These are phyloP conservation scores for Solanum sejunctum DNA, from an alignment of 257 asterid genomes.

Conservation along the genomic window DNA sequence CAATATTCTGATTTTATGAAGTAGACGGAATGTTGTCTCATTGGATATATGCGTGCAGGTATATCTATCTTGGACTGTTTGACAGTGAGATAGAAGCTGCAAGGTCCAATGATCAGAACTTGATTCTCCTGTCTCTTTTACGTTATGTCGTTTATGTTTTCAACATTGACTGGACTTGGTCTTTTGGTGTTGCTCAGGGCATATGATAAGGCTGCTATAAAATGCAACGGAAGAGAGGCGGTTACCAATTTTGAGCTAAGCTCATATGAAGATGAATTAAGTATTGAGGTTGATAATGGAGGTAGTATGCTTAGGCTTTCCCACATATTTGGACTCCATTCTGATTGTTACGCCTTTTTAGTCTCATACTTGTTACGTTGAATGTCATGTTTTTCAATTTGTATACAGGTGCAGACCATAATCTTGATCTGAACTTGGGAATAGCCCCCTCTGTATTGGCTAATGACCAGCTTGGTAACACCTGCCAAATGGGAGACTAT, in stretches of 20 bases:
- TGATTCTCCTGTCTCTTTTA: neutral
- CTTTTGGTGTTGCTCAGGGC: constrained; percentile 44
- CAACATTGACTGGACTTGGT: neutral
- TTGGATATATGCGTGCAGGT: constrained; percentile 32
- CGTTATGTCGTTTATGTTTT: neutral
- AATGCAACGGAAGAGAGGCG: constrained; percentile 82
- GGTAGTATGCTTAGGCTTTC: constrained; percentile 19
- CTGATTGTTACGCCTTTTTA: neutral
- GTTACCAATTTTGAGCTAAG: constrained; percentile 80
- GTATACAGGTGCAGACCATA: constrained; percentile 27
- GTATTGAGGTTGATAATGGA: constrained; percentile 32
- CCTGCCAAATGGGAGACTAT: constrained; percentile 8
- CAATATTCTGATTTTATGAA: neutral
- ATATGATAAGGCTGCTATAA: constrained; percentile 87
- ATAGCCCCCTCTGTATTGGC: constrained; percentile 42
- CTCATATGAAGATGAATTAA: constrained; percentile 48
- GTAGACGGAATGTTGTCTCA: neutral
- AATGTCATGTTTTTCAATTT: neutral
- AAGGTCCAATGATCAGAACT: constrained; percentile 33
- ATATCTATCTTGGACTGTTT: constrained; percentile 81
- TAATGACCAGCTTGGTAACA: constrained; percentile 18
- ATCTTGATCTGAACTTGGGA: constrained; percentile 59
- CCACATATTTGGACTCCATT: neutral
- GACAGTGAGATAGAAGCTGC: constrained; percentile 93
- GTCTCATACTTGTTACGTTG: neutral